phyloP scores from a whole-genome alignment of 257 asterid genomes.

The Scutellaria barbata region DNA sequence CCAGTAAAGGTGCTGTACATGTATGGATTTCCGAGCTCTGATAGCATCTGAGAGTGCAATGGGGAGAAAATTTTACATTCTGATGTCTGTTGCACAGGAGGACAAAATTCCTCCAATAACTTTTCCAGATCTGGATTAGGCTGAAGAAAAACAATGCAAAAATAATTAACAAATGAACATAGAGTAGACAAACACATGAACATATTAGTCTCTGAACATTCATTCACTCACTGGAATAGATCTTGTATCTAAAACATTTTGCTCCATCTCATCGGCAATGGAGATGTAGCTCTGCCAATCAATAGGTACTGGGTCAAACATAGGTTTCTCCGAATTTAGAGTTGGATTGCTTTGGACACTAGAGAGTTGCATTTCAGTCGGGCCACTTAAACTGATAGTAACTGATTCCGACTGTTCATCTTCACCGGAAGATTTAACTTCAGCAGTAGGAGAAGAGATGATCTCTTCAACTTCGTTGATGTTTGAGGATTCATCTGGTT shows the following conservation, averaged over 20 bases:
- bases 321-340: constrained; percentile 35
- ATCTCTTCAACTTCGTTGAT: constrained; percentile 54
- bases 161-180: not conserved
- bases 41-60: constrained; percentile 68
- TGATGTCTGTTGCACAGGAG: constrained; percentile 40
- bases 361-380: constrained; percentile 41
- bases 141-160: constrained; percentile 44
- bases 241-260: constrained; percentile 17
- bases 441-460: constrained; percentile 48
- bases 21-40: constrained; percentile 60
- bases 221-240: constrained; percentile 62
- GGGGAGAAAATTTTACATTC: constrained; percentile 77
- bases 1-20: constrained; percentile 36
- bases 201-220: no score
- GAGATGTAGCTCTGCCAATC: constrained; percentile 34
- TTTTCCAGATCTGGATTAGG: constrained; percentile 67
- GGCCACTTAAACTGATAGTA: constrained; percentile 43
- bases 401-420: constrained; percentile 55
- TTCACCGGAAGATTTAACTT: constrained; percentile 50
- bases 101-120: constrained; percentile 47
- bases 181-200: no score
- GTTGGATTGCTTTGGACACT: constrained; percentile 41
- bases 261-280: constrained; percentile 40
- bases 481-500: constrained; percentile 61
- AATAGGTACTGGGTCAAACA: constrained; percentile 30